Evolutionary conservation across 1,139 yeast species (phyloP).

Genomic region (Schwanniomyces etchellsii): DNA sequence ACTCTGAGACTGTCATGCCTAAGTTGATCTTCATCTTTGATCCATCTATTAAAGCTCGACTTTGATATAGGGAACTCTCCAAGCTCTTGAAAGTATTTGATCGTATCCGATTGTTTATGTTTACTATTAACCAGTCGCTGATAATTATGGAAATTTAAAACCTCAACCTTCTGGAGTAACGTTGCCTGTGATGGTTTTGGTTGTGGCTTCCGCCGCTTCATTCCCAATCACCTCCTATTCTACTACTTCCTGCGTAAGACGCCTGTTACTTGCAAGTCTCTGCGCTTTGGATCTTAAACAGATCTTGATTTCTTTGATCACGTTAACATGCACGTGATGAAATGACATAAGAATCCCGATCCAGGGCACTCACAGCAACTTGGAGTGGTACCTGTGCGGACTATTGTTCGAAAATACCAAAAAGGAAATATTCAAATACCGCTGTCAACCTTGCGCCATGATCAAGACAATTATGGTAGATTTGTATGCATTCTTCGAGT

Average conservation of each 20-base stretch:
- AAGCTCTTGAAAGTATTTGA: conserved; percentile 10
- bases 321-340: too few species aligned
- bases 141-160: conserved; percentile 12
- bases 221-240: background rate
- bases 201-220: background rate
- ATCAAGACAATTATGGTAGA: too few species aligned
- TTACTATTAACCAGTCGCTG: conserved; percentile 10
- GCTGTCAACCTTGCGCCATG: too few species aligned
- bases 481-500: too few species aligned
- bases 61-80: conserved; percentile 13
- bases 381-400: too few species aligned
- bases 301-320: too few species aligned
- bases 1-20: conserved; percentile 5
- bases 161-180: conserved; percentile 11
- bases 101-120: conserved; percentile 17
- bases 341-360: too few species aligned
- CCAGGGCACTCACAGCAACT: too few species aligned
- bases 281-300: too few species aligned
- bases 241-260: background rate
- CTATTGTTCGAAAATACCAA: too few species aligned
- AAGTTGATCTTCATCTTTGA: conserved; percentile 10
- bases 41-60: conserved; percentile 18
- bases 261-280: too few species aligned
- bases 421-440: too few species aligned
- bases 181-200: conserved; percentile 9